Evolutionary conservation across 345 rosid species (phyloP).

Genomic region (Camelina laxa): DNA sequence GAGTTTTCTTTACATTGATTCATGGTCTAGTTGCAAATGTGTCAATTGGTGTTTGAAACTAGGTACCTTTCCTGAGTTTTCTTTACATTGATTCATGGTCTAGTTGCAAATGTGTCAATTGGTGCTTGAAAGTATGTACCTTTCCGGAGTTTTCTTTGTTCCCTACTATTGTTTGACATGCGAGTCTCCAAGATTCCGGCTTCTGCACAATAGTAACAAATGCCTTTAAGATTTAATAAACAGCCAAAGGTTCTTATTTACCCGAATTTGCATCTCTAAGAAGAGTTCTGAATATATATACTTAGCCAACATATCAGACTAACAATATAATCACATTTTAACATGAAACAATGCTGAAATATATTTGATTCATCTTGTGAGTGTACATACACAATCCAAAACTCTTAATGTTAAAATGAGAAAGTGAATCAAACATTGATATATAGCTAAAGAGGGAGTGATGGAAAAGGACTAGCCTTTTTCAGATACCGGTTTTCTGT

Average conservation of each 20-base stretch:
- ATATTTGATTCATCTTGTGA: neutral
- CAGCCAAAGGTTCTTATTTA: neutral
- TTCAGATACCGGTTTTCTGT: constrained; percentile 67
- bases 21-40: no score
- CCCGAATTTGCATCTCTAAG: neutral
- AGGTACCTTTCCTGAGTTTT: no score
- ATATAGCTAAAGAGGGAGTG: neutral
- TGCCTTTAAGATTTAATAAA: neutral
- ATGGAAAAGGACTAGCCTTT: constrained; percentile 50
- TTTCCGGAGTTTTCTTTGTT: constrained; percentile 84
- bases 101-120: neutral
- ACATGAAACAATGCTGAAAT: constrained; percentile 9
- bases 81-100: no score
- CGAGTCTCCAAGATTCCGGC: constrained; percentile 91
- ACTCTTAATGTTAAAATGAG: neutral
- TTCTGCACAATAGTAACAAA: constrained; percentile 49
- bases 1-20: no score
- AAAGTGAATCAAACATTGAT: neutral
- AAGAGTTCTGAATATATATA: neutral
- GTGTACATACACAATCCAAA: constrained; percentile 6
- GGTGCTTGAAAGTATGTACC: constrained; percentile 45
- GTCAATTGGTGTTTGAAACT: no score
- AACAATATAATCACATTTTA: neutral
- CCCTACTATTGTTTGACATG: constrained; percentile 93
- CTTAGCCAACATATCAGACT: constrained; percentile 2